Evolutionary conservation across 805 yeast genomes (phyloP), one percentile per base, ranked within the genome.

Genomic region (Yarrowia deformans): DNA sequence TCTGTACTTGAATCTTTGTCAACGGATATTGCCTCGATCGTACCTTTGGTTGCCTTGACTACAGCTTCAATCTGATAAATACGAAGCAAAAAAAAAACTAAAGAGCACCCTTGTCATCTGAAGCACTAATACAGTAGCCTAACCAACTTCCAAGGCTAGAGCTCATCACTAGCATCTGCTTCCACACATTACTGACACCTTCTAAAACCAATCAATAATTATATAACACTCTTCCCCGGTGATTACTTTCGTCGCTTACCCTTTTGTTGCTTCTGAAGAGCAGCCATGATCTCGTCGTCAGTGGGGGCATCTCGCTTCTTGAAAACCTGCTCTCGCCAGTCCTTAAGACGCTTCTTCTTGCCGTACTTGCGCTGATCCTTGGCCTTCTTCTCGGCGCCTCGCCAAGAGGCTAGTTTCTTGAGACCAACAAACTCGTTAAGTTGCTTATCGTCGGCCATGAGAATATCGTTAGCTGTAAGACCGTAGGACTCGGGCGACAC

Each of bases 401-500:
- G 87, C 78, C 91, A 95, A 37, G 98, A 94, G 0, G 98, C 98
- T 73, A 95, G 87, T 78, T 93, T 93, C 82, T 94, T 94, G 74
- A 95, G 81, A 29, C 97, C 95, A 70, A 93, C 88, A 75, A 84
- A 93, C 69, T 88, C 89, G 79, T 95, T 95, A 78, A 95, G 83
- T 61, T 89, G 90, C 71, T 84, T 83, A 77, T 95, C 99, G 75
- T 91, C 94, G 14, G 99, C 99, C 70, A 91, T 80, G 68, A 95
- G 82, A 60, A 95, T 95, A 74, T 95, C 99, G 71, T 95, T 84
- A 0, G 95, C 85, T 0, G 90, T 83, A 61, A 95, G 83, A 13
- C 98, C 98, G 80, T 86, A 95, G 10, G 93, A 81, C 75, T 95
- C 98, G 9, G 99, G 98, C 0, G 97, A 93, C 4, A 95, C 98